A percentile compares a stretch with the other conserved stretches of the same genome.
These are phyloP conservation scores for Hamigera avellanea DNA, from an alignment of 495 filamentous ascomycete genomes.

Conservation along the genomic window DNA sequence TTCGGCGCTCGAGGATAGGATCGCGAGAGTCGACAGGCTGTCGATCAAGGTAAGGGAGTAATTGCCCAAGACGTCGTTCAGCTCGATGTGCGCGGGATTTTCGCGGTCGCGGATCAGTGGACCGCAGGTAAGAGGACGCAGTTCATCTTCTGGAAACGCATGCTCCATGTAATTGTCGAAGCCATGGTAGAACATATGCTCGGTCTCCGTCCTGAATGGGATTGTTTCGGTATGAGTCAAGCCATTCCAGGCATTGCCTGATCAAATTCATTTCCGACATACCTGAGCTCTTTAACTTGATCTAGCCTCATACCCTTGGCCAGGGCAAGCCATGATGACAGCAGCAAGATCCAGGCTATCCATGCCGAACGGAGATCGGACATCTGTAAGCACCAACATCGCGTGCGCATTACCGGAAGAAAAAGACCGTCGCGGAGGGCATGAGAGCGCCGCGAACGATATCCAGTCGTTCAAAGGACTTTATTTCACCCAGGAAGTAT, in stretches of 20 bases:
- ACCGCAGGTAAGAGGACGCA: constrained; percentile 75
- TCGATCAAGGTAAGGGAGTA: constrained; percentile 94
- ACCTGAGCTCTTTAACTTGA: constrained; percentile 33
- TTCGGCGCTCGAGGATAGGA: constrained; percentile 63
- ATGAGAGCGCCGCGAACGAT: constrained; percentile 13
- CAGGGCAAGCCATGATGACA: constrained; percentile 28
- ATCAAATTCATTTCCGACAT: background rate
- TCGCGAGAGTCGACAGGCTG: constrained; percentile 84
- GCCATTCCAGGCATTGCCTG: background rate
- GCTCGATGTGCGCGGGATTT: constrained; percentile 70
- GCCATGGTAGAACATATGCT: constrained; percentile 93
- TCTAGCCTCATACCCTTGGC: constrained; percentile 30
- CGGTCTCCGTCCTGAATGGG: constrained; percentile 54
- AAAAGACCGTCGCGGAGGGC: constrained; percentile 13
- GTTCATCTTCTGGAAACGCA: constrained; percentile 95
- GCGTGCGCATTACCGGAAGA: constrained; percentile 32
- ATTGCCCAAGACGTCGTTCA: constrained; percentile 94
- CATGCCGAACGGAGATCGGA: constrained; percentile 24
- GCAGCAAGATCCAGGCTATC: constrained; percentile 27
- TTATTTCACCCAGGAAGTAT: background rate
- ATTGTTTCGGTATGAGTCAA: background rate
- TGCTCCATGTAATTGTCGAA: constrained; percentile 89
- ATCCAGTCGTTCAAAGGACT: background rate
- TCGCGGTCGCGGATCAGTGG: constrained; percentile 72
- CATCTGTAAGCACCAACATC: constrained; percentile 32